Evolutionary conservation across 2,329 filamentous ascomycete genomes (phyloP), one percentile per base, ranked within the genome.

Genomic region (Penicillium sp.): DNA sequence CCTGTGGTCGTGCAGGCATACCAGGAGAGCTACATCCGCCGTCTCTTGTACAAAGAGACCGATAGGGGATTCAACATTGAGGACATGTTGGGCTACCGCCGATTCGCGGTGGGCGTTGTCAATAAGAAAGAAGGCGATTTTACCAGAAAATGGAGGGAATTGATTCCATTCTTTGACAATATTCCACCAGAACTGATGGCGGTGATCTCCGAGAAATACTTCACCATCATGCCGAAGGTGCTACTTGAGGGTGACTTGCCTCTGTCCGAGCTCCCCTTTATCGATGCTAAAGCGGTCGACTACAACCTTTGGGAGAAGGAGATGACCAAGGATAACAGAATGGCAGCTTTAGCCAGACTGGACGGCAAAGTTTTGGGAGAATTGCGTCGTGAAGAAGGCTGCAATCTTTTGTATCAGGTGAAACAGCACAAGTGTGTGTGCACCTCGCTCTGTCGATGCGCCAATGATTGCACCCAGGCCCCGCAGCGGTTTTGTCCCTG

Each of bases 401-500:
- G 58, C 3, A 50, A 56, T 13, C 56, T 73, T 16, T 56, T 70
- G 28, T 47, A 62, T 16, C 65, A 71, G 40, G 62, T 65, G 11
- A 69, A 66, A 11, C 63, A 71, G 40, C 60, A 60, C 36, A 74
- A 71, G 31, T 77, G 74, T 50, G 67, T 75, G 39, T 77, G 74
- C 55, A 54, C 59, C 13, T 58, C 63, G 1, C 47, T 59, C 43
- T 76, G 74, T 48, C 56, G 47, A 18, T 77, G 74, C 49, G 61
- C 73, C 14, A 45, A 31, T 18, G 62, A 65, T 13, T 77, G 74
- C 45, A 75, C 72, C 1, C 23, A 58, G 18, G 56, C 68, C 7
- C 64, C 65, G 5, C 60, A 67, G 47, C 63, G 61, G 10, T 39
- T 33, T 10, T 77, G 74, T 33, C 73, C 72, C 24, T 77, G 74